Evolutionary conservation across 306 rosid species (phyloP).

Genomic region (Sicyos edulis): DNA sequence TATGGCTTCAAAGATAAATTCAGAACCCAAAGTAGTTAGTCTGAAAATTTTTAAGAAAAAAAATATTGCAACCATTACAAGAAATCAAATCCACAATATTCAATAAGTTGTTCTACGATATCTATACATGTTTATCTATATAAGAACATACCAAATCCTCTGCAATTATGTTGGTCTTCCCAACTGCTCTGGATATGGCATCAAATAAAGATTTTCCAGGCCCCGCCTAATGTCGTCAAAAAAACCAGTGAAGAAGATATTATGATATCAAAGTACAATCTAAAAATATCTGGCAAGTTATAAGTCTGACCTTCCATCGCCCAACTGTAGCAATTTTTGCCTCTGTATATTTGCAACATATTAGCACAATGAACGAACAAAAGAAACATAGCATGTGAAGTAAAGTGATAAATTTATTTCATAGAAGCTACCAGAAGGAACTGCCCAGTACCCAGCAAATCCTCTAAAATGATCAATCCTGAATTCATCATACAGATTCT

Average conservation of each 20-base stretch:
- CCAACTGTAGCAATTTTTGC: constrained; percentile 83
- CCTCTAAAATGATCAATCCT: constrained; percentile 97
- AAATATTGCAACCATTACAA: background rate
- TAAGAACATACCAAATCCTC: constrained; percentile 77
- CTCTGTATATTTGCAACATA: constrained; percentile 47
- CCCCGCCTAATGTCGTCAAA: constrained; percentile 65
- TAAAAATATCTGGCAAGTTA: constrained; percentile 23
- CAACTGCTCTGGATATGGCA: constrained; percentile 63
- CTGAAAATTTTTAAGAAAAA: background rate
- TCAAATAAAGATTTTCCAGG: constrained; percentile 80
- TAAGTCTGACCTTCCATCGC: constrained; percentile 76
- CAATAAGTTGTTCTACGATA: background rate
- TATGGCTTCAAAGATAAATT: constrained; percentile 16
- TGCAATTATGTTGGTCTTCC: constrained; percentile 70
- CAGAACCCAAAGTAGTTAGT: background rate
- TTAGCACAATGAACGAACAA: constrained; percentile 23
- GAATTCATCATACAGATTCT: constrained; percentile 72
- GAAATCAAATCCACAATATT: constrained; percentile 4
- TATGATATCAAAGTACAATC: constrained; percentile 21
- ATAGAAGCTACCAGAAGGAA: constrained; percentile 63
- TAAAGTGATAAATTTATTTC: constrained; percentile 21
- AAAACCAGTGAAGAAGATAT: constrained; percentile 24
- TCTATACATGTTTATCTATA: too few relatives aligned
- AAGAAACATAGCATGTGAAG: constrained; percentile 19
- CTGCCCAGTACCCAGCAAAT: constrained; percentile 91